Evolutionary conservation across 192 early-diverging fungal genomes (phyloP), one percentile per base, ranked within the genome.

Genomic region (Kickxella alabastrina): DNA sequence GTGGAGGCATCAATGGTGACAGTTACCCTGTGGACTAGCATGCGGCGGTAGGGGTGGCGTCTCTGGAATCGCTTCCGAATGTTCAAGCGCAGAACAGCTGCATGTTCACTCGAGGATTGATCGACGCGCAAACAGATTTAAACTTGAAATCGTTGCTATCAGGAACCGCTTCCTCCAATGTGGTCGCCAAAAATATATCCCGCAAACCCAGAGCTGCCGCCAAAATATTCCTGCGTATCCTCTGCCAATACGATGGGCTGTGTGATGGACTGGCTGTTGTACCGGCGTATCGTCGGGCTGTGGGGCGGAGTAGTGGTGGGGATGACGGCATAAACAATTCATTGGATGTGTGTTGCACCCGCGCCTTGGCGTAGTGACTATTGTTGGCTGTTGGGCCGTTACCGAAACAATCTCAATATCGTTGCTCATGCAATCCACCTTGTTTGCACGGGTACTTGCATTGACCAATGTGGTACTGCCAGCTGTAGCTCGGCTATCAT

Each of bases 231-330:
- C 41, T 62, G 67, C n/a, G 67, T 54, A 18, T 29, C 31, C 3
- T 46, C 39, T 4, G 44, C 59, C 10, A 70, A 41, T 29, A 70
- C 50, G 0, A 59, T 21, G 1, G 26, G 24, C 23, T 32, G 28
- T 19, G 32, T 22, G n/a, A 39, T 44, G 10, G 31, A 14, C 43
- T 49, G 31, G 42, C 58, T 54, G 35, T 70, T 70, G 25, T 58
- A 58, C 15, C 60, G 32, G 8, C 37, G 41, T 26, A 75, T 52
- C 31, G 71, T 75, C 10, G 71, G 71, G 49, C 71, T 75, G 43
- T 46, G 24, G 55, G 42, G 18, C 51, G 59, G 32, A 75, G 53
- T 21, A 75, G 24, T 4, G 54, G 39, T 23, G 65, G 71, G 10
- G 71, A 75, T 2, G 71, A 75, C 40, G 53, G 57, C 52, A 60